Evolutionary conservation across 441 rosid genomes (phyloP), one percentile per base, ranked within the genome.

Genomic region (Omphalea diandra): DNA sequence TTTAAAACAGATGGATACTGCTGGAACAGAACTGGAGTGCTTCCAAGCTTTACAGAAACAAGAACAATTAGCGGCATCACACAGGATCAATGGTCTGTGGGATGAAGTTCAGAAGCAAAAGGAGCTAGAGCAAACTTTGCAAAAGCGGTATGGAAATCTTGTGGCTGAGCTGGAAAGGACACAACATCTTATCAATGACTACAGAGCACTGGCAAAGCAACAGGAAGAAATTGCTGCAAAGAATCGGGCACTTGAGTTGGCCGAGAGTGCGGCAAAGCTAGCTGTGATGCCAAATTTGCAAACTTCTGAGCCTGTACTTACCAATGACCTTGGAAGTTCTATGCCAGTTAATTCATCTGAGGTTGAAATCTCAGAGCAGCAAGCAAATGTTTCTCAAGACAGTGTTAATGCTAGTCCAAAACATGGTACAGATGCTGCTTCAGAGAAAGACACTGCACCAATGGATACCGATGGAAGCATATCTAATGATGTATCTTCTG

Each of bases 1-100:
- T 57, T 70, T 87, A 74, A 91, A 93, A 84, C 97, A 86, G 83
- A 86, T 91, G 70, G 98, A 91, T 73, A 83, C 87, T 73, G 89
- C 97, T 60, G 86, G 92, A 78, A 95, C 95, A 35, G 97, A 95
- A 75, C 86, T 93, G 1, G 94, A 90, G 81, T 93, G 98, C 76
- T 95, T 93, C 80, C 90, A 81, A 81, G 90, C 87, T 66, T 86
- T 93, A 73, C 93, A 93, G 81, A 95, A 88, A 81, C 99, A 92
- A 80, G 99, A 95, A 77, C 93, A 90, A 70, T 65, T 87, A 67
- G 97, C 98, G 63, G 97, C 98, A 33, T 77, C 90, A 41, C 90
- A 82, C 79, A 83, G 99, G 81, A 87, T 93, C 71, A 88, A 84
- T 77, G 81, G 84, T 73, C 80, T 95, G 31, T 82, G 93, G 89